A percentile compares a stretch with the other conserved stretches of the same genome.
phyloP scores from a whole-genome alignment of 2,329 filamentous ascomycete species.

The Lecanicillium sp. region DNA sequence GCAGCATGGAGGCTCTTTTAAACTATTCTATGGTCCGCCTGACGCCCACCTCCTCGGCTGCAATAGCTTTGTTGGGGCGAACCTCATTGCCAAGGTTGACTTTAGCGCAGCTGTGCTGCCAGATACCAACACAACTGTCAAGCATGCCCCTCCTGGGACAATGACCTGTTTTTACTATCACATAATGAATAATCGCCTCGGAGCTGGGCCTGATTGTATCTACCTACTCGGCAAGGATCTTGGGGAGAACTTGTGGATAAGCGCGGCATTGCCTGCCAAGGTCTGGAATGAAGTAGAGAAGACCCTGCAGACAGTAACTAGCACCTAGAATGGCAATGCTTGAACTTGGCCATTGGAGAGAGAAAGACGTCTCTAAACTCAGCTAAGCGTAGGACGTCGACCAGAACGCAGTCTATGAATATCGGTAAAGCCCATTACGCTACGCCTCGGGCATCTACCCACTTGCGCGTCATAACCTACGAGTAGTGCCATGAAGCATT shows the following conservation, averaged over 20 bases:
- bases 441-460: too few relatives aligned
- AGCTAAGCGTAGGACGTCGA: too few relatives aligned
- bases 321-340: too few relatives aligned
- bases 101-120: not conserved
- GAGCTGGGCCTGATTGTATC: not conserved
- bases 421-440: too few relatives aligned
- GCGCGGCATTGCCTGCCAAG: conserved; percentile 1
- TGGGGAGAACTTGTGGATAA: conserved; percentile 2
- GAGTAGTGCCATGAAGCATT: too few relatives aligned
- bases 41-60: conserved; percentile 1
- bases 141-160: not conserved
- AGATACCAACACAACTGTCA: not conserved
- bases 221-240: conserved; percentile 3
- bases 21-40: not conserved
- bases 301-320: too few relatives aligned
- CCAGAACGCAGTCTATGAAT: too few relatives aligned
- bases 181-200: conserved; percentile 1
- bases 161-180: conserved; percentile 5
- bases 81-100: not conserved
- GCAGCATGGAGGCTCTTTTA: not conserved
- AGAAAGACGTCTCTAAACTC: too few relatives aligned
- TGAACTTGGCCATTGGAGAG: too few relatives aligned
- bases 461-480: too few relatives aligned
- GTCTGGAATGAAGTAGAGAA: too few relatives aligned
- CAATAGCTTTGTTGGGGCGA: not conserved